phyloP scores from a whole-genome alignment of 2,329 filamentous ascomycete species.

The Parafenestella ontariensis region DNA sequence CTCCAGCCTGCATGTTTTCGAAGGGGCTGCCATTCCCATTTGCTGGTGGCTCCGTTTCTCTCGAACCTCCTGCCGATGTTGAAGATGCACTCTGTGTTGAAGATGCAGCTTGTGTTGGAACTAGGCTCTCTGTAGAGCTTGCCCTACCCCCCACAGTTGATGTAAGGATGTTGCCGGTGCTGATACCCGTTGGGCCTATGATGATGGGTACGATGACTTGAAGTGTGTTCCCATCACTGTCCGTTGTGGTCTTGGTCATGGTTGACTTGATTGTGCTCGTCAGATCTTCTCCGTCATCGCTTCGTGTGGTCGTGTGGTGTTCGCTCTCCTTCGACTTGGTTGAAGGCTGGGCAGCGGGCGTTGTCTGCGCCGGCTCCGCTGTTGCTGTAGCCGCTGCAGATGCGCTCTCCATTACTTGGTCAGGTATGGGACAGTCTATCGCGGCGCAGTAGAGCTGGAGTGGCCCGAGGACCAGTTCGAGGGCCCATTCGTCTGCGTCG shows the following conservation, averaged over 20 bases:
- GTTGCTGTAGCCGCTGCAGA: slow-evolving; percentile 21
- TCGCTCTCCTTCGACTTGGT: slow-evolving; percentile 10
- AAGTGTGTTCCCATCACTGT: slow-evolving; percentile 30
- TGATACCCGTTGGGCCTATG: slow-evolving; percentile 28
- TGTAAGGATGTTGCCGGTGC: slow-evolving; percentile 27
- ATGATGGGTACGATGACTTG: slow-evolving; percentile 31
- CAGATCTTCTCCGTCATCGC: slow-evolving; percentile 7
- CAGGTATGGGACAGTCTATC: slow-evolving; percentile 22
- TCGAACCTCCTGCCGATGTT: slow-evolving; percentile 9
- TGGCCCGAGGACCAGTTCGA: slow-evolving; percentile 25
- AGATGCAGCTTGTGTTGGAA: slow-evolving; percentile 10
- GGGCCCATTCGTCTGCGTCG: slow-evolving; percentile 16
- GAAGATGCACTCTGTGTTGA: slow-evolving; percentile 12
- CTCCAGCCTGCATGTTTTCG: slow-evolving; percentile 34
- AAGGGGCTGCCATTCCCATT: slow-evolving; percentile 37
- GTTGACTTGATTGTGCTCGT: slow-evolving; percentile 26
- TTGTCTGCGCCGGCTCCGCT: slow-evolving; percentile 5
- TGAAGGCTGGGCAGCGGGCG: neutral
- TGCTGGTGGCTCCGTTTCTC: slow-evolving; percentile 12
- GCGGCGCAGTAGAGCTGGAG: slow-evolving; percentile 27
- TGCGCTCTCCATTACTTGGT: slow-evolving; percentile 26
- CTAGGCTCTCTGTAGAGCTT: slow-evolving; percentile 1
- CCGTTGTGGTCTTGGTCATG: slow-evolving; percentile 28
- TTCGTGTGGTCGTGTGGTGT: slow-evolving; percentile 8
- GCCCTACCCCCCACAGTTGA: slow-evolving; percentile 21